Evolutionary conservation across 305 asterid species (phyloP).

Genomic region (Fraxinus baroniana): DNA sequence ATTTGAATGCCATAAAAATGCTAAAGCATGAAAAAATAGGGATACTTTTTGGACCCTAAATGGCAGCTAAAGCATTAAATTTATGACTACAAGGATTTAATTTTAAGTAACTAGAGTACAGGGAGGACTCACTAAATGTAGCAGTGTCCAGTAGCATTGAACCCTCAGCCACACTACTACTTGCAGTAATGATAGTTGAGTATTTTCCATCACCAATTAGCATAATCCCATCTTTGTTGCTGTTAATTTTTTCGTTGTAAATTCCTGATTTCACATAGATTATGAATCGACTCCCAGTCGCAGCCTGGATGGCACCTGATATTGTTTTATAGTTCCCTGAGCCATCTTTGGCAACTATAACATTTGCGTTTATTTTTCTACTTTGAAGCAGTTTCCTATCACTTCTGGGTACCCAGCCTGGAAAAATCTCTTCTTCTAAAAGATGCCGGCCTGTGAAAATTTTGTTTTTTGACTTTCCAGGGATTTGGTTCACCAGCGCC

Average conservation of each 20-base stretch:
- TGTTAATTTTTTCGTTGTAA: conserved; percentile 54
- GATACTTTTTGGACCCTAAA: not conserved
- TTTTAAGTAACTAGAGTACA: not conserved
- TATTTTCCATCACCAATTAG: conserved; percentile 73
- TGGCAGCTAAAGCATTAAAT: not conserved
- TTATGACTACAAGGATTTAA: not conserved
- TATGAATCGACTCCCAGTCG: conserved; percentile 56
- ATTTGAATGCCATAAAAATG: not conserved
- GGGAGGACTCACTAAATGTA: conserved; percentile 49
- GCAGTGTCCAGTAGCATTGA: conserved; percentile 51
- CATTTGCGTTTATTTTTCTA: conserved; percentile 40
- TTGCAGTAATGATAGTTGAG: conserved; percentile 47
- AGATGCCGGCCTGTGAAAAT: not conserved
- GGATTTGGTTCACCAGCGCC: conserved; percentile 54
- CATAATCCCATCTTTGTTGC: conserved; percentile 60
- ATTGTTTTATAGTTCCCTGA: conserved; percentile 56
- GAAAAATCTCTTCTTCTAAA: conserved; percentile 24
- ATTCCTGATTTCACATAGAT: conserved; percentile 74
- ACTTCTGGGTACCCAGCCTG: conserved; percentile 44
- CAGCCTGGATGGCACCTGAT: conserved; percentile 58
- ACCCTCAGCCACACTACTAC: conserved; percentile 51
- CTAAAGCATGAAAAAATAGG: not conserved
- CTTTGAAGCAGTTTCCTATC: conserved; percentile 47
- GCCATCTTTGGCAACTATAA: conserved; percentile 71
- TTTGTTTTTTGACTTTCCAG: not conserved